These are phyloP conservation scores for Phytophthora palmivora DNA, from an alignment of 352 stramenopile species.

Conservation along the genomic window DNA sequence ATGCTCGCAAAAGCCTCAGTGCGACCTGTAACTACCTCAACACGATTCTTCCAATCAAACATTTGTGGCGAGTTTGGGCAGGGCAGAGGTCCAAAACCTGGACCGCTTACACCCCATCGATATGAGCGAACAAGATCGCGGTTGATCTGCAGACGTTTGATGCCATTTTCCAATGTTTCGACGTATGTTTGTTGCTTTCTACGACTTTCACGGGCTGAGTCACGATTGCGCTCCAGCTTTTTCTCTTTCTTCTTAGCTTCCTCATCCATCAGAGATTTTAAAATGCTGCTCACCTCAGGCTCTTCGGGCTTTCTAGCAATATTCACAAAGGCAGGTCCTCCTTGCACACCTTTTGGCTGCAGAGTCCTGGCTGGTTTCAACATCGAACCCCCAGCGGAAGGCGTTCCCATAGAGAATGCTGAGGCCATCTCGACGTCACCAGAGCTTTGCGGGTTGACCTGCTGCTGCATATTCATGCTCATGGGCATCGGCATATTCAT, in stretches of 20 bases:
- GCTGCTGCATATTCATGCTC: constrained; percentile 44
- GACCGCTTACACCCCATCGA: constrained; percentile 71
- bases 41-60: constrained; percentile 67
- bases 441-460: constrained; percentile 42
- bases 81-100: constrained; percentile 47
- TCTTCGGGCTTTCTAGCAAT: constrained; percentile 86
- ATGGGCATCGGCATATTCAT: constrained; percentile 63
- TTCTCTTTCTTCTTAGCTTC: constrained; percentile 91
- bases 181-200: constrained; percentile 91
- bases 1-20: constrained; percentile 73
- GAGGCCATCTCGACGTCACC: constrained; percentile 45
- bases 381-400: constrained; percentile 13
- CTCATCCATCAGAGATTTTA: constrained; percentile 89
- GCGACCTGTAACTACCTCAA: constrained; percentile 72
- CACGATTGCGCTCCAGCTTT: constrained; percentile 89
- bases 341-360: constrained; percentile 54
- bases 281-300: constrained; percentile 83
- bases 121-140: constrained; percentile 76
- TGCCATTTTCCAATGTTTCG: constrained; percentile 86
- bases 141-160: constrained; percentile 89
- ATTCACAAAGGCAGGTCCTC: constrained; percentile 66
- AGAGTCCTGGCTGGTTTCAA: constrained; percentile 43
- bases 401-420: constrained; percentile 9
- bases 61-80: constrained; percentile 59
- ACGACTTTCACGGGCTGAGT: constrained; percentile 83